phyloP scores from a whole-genome alignment of 2,329 filamentous ascomycete species.

The Penicillium sclerotigenum region DNA sequence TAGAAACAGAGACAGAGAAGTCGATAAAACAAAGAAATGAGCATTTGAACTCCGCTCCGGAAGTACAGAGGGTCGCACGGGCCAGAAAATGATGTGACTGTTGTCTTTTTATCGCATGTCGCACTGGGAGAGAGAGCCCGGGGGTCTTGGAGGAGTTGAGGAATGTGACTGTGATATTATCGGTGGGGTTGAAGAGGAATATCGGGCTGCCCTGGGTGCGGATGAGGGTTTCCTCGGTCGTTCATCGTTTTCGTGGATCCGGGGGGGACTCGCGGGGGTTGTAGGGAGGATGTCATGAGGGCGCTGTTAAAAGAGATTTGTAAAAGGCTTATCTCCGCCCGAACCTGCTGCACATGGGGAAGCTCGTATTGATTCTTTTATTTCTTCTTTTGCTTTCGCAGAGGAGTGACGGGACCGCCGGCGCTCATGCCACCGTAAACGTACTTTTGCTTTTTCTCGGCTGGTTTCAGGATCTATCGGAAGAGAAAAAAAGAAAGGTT shows the following conservation, averaged over 20 bases:
- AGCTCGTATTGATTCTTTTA: slow-evolving; percentile 69
- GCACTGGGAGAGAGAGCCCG: slow-evolving; percentile 16
- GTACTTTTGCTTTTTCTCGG: slow-evolving; percentile 99
- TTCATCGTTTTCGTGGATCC: slow-evolving; percentile 28
- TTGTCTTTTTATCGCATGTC: slow-evolving; percentile 16
- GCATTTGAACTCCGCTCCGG: slow-evolving; percentile 15
- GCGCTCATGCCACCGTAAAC: slow-evolving; percentile 71
- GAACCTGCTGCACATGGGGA: slow-evolving; percentile 79
- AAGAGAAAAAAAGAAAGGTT: slow-evolving; percentile 14
- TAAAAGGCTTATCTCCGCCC: slow-evolving; percentile 73
- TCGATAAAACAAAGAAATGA: slow-evolving; percentile 14
- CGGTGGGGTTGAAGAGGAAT: slow-evolving; percentile 11
- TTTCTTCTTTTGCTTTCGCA: slow-evolving; percentile 68
- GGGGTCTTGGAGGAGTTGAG: slow-evolving; percentile 1
- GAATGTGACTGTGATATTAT: slow-evolving; percentile 14
- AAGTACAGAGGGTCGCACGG: slow-evolving; percentile 19
- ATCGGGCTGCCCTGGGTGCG: slow-evolving; percentile 18
- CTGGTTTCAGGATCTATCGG: slow-evolving; percentile 88
- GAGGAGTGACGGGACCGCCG: slow-evolving; percentile 67
- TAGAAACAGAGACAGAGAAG: slow-evolving; percentile 17
- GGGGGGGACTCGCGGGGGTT: slow-evolving; percentile 19
- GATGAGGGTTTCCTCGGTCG: slow-evolving; percentile 22
- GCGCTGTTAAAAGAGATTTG: slow-evolving; percentile 28
- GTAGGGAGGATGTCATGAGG: slow-evolving; percentile 27
- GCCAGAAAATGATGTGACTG: slow-evolving; percentile 19